Evolutionary conservation across 352 stramenopile species (phyloP).

Genomic region (Globisporangium uncinulatum): DNA sequence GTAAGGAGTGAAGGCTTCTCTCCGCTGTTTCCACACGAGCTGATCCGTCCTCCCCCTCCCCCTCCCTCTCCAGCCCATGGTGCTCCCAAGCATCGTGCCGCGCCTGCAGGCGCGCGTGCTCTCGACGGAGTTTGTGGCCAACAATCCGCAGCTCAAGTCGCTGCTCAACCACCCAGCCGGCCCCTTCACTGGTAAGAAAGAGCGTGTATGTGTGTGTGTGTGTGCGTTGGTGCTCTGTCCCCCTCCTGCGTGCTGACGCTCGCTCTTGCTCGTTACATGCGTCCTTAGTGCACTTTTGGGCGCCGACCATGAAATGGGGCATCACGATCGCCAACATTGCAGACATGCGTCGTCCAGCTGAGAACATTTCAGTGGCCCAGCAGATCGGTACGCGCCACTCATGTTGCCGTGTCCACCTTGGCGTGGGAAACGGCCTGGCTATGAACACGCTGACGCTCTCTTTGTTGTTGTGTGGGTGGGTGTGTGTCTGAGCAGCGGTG

Average conservation of each 20-base stretch:
- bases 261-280: conserved; percentile 7
- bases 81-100: conserved; percentile 69
- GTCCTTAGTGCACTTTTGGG: conserved; percentile 92
- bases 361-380: conserved; percentile 81
- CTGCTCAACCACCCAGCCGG: conserved; percentile 75
- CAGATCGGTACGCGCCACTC: conserved; percentile 34
- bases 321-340: conserved; percentile 86
- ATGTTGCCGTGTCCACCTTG: too few species aligned
- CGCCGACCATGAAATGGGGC: conserved; percentile 84
- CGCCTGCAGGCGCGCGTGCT: conserved; percentile 72
- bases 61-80: conserved; percentile 7
- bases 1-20: too few species aligned
- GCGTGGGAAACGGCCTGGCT: background rate
- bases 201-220: too few species aligned
- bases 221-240: too few species aligned
- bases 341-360: conserved; percentile 74
- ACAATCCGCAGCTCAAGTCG: conserved; percentile 53
- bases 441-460: background rate
- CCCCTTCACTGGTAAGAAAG: conserved; percentile 86
- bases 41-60: too few species aligned
- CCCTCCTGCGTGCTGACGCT: background rate
- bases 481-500: conserved; percentile 51
- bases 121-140: conserved; percentile 57
- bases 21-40: too few species aligned
- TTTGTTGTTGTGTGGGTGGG: too few species aligned